These are phyloP conservation scores for Podila epicladia DNA, from an alignment of 192 early-diverging fungal genomes.

Conservation along the genomic window DNA sequence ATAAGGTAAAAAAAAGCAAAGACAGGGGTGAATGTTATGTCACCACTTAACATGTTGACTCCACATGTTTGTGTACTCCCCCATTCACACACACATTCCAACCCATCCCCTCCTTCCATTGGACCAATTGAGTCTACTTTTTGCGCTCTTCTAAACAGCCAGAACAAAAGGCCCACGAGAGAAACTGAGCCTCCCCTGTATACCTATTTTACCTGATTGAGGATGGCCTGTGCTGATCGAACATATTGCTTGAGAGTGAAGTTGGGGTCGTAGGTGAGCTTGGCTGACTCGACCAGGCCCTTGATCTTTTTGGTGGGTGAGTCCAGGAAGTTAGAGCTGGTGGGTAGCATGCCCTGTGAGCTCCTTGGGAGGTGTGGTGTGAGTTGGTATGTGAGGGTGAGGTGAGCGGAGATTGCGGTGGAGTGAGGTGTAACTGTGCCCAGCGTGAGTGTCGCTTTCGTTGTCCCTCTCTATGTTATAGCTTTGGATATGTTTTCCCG, in stretches of 20 bases:
- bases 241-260: constrained; percentile 26
- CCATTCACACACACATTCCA: too few species aligned
- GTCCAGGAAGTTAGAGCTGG: constrained; percentile 31
- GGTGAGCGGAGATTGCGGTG: too few species aligned
- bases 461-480: too few species aligned
- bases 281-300: constrained; percentile 11
- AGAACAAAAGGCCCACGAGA: not conserved
- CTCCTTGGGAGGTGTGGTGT: not conserved
- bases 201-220: constrained; percentile 20
- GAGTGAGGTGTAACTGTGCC: too few species aligned
- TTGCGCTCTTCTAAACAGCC: not conserved
- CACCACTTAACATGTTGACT: not conserved
- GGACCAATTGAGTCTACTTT: too few species aligned
- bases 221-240: constrained; percentile 33
- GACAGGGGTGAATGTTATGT: constrained; percentile 2
- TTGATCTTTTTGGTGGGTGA: constrained; percentile 47
- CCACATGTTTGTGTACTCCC: too few species aligned
- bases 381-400: too few species aligned
- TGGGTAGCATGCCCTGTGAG: not conserved
- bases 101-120: too few species aligned
- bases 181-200: not conserved
- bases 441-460: too few species aligned
- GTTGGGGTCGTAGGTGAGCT: constrained; percentile 23
- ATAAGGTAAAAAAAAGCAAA: not conserved
- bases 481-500: too few species aligned